Conservation (phyloP, 345 rosid genomes). For the Lagerstroemia speciosa region DNA sequence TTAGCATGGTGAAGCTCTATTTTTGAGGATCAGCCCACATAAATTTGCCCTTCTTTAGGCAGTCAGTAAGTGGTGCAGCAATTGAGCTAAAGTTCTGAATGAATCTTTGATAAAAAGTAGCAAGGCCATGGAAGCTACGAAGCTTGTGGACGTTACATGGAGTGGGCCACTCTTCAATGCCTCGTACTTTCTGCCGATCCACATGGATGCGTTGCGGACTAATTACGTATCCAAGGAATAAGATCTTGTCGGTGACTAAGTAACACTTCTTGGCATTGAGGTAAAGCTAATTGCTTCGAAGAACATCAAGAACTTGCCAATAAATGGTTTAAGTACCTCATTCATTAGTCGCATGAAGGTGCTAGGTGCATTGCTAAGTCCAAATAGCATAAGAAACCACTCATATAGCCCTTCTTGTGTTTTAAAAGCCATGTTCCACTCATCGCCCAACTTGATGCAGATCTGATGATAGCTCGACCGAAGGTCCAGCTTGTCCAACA, state of each 20-base stretch:
- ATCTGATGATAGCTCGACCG: slow-evolving; percentile 4
- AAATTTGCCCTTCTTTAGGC: too few species aligned
- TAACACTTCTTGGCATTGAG: too few species aligned
- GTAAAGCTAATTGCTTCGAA: neutral
- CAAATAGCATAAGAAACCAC: slow-evolving; percentile 7
- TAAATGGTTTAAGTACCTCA: slow-evolving; percentile 2
- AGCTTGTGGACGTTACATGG: neutral
- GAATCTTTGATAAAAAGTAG: neutral
- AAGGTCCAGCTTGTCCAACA: neutral
- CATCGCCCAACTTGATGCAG: neutral
- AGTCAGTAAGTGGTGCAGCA: neutral
- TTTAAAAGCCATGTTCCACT: slow-evolving; percentile 9
- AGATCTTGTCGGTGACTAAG: neutral
- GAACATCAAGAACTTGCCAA: neutral
- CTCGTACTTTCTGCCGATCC: neutral
- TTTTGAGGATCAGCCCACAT: neutral
- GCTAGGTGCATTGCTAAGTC: neutral
- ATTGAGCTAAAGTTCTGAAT: slow-evolving; percentile 4
- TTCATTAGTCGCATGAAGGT: slow-evolving; percentile 9
- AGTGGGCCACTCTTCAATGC: neutral
- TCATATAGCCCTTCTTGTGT: neutral
- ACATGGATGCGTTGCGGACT: neutral
- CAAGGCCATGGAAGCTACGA: slow-evolving; percentile 3
- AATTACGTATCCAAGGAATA: neutral
- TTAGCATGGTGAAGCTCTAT: neutral